A percentile compares a stretch with the other conserved stretches of the same genome.
Evolutionary conservation across 306 rosid genomes (phyloP).

Genomic region (Cucumis cinereus): DNA sequence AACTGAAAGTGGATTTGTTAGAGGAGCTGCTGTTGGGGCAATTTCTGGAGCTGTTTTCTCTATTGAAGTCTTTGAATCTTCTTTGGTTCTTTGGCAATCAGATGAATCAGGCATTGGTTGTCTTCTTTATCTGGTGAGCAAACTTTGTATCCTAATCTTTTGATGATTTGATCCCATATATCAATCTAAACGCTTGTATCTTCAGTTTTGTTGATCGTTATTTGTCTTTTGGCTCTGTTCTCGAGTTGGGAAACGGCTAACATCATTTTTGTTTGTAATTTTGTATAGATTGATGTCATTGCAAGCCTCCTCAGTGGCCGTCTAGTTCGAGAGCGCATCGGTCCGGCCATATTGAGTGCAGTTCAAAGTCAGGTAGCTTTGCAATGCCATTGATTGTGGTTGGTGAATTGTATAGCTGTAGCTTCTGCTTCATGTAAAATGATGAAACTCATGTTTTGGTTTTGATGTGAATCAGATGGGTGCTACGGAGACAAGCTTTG

Average conservation of each 20-base stretch:
- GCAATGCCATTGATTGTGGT: neutral
- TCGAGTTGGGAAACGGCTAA: neutral
- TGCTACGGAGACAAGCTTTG: conserved; percentile 73
- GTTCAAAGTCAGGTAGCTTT: conserved; percentile 92
- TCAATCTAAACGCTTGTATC: neutral
- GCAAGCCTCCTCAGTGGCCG: conserved; percentile 95
- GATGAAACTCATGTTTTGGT: conserved; percentile 14
- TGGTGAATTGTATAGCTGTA: neutral
- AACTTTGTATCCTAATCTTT: conserved; percentile 6
- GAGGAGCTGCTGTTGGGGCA: conserved; percentile 99
- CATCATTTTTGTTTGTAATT: conserved; percentile 4
- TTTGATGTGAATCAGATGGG: conserved; percentile 56
- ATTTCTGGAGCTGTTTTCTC: conserved; percentile 99
- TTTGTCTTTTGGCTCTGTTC: neutral
- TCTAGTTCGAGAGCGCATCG: conserved; percentile 90
- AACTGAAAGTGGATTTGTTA: conserved; percentile 91
- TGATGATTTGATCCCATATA: neutral
- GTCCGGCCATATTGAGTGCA: conserved; percentile 98
- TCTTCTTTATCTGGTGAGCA: conserved; percentile 76
- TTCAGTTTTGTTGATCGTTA: neutral
- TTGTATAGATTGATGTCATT: conserved; percentile 81
- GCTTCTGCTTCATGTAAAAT: neutral
- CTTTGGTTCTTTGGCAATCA: conserved; percentile 96
- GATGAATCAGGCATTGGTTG: conserved; percentile 98
- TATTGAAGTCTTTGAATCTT: conserved; percentile 94